Evolutionary conservation across 805 yeast species (phyloP), one percentile per base, ranked within the genome.

Genomic region (Wickerhamiella domercqiae): DNA sequence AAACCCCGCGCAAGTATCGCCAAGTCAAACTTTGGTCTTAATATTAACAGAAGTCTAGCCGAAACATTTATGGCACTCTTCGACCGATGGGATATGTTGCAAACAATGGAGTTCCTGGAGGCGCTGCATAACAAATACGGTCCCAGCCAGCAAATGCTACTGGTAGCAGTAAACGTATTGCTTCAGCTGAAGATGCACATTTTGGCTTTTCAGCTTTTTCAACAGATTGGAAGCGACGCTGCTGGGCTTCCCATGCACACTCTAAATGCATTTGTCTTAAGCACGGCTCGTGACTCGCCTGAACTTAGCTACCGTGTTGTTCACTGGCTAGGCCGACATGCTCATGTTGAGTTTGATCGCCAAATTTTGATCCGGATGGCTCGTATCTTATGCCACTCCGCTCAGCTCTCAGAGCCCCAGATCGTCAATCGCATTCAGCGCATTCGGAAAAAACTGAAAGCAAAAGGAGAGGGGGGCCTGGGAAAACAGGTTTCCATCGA

Each of bases 271-370:
- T 42, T 53, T 19, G 33, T 54, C 20, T 30, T 44, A 13, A 24
- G 35, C 6, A 41, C 53, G 5, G 45, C 52, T n/a, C 18, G 32
- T 4, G 38, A 47, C 15, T 40, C 39, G 25, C 59, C 60, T 1
- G 24, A 36, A 5, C 37, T 49, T 7, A 41, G 47, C 21, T 17
- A 35, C 21, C 28, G 31, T 6, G 28, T 54, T n/a, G 39, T 47
- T 3, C 28, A 29, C 9, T 52, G 56, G 58, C 42, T 56, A 15
- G 21, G 41, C 17, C 26, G 25, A 7, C 39, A 30, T 7, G 38
- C 37, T 7, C 32, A 39, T 2, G 30, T 42, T 7, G 11, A 13
- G 2, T 30, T 53, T 3, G 50, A 55, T 1, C 37, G 46, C 2
- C 4, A 15, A 1, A 37, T 49, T 1, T 29, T 54, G 9, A 47